Percentiles rank a stretch among this genome's conserved stretches.
phyloP scores from a whole-genome alignment of 441 rosid genomes.

The Adansonia rubrostipa region DNA sequence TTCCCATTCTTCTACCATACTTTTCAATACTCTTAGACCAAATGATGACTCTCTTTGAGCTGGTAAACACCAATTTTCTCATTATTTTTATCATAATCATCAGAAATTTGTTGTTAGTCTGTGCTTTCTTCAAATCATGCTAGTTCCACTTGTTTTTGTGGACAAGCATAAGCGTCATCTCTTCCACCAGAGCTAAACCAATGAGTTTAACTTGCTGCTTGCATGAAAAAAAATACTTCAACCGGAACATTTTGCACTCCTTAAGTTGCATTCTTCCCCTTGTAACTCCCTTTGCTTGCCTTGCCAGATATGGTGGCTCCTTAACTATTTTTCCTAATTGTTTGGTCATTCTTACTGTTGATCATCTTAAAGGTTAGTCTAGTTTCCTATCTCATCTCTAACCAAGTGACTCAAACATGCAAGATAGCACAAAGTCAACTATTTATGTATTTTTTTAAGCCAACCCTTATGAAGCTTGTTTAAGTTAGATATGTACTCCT shows the following conservation, averaged over 20 bases:
- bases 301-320: background rate
- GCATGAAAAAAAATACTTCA: background rate
- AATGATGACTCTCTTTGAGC: background rate
- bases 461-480: background rate
- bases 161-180: background rate
- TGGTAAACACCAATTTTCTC: background rate
- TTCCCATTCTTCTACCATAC: background rate
- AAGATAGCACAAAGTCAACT: background rate
- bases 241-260: background rate
- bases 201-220: background rate
- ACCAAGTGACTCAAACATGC: conserved; percentile 6
- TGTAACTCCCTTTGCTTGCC: background rate
- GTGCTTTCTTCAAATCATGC: background rate
- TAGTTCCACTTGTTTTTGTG: background rate
- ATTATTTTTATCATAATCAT: conserved; percentile 4
- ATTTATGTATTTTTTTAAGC: background rate
- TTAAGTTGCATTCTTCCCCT: conserved; percentile 6
- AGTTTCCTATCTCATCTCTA: conserved; percentile 11
- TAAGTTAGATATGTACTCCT: background rate
- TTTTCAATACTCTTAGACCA: background rate
- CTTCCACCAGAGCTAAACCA: conserved; percentile 1
- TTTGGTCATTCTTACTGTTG: conserved; percentile 1
- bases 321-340: background rate
- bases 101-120: background rate
- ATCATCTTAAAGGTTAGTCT: background rate